Conservation (phyloP, 2,329 filamentous ascomycete species). For the Monosporascus sp. region DNA sequence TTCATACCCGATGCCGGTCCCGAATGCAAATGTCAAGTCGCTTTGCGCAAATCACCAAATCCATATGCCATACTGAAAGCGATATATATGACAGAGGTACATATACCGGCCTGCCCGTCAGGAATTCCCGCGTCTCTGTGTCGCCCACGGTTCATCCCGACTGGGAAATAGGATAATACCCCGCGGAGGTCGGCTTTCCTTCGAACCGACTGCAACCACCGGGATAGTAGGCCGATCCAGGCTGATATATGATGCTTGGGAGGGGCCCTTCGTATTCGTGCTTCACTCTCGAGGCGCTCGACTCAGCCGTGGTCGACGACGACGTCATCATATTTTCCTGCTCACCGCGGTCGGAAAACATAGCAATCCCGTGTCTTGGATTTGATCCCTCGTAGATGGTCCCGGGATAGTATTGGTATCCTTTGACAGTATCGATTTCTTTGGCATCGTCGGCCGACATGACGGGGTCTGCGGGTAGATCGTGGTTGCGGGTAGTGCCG, state of each 20-base stretch:
- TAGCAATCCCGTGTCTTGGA: constrained; percentile 39
- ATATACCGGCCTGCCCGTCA: constrained; percentile 1
- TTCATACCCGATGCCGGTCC: constrained; percentile 18
- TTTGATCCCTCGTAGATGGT: constrained; percentile 46
- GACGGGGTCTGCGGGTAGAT: constrained; percentile 45
- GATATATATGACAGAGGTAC: constrained; percentile 7
- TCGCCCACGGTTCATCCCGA: constrained; percentile 34
- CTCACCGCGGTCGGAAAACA: constrained; percentile 39
- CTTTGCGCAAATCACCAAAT: constrained; percentile 8
- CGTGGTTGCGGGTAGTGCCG: constrained; percentile 38
- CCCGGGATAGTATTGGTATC: constrained; percentile 50
- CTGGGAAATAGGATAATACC: constrained; percentile 49
- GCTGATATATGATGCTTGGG: constrained; percentile 44
- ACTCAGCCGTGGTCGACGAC: constrained; percentile 27
- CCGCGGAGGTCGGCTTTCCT: constrained; percentile 44
- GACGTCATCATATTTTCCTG: constrained; percentile 22
- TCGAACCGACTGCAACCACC: constrained; percentile 47
- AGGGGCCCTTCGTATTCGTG: constrained; percentile 42
- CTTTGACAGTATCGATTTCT: constrained; percentile 41
- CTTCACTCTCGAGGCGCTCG: constrained; percentile 39
- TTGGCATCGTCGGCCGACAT: constrained; percentile 49
- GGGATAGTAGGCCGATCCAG: constrained; percentile 33
- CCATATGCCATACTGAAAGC: constrained; percentile 9
- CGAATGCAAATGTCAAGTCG: constrained; percentile 15
- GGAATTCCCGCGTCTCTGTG: neutral